phyloP scores from a whole-genome alignment of 2,329 filamentous ascomycete species.

The Ascochyta lentis region DNA sequence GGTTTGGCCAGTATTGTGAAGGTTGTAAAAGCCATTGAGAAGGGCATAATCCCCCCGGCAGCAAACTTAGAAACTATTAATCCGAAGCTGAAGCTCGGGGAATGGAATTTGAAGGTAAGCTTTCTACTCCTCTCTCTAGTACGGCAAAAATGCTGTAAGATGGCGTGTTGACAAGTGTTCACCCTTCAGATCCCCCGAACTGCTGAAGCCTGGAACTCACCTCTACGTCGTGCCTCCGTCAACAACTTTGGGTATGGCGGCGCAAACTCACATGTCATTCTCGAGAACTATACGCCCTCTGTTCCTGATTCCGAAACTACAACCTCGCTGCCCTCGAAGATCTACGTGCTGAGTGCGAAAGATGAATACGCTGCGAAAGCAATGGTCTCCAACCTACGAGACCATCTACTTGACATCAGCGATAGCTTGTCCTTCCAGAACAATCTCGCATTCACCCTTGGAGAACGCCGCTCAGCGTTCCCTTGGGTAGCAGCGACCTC shows the following conservation, averaged over 20 bases:
- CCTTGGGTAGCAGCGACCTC: neutral
- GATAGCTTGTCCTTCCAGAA: neutral
- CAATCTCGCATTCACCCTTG: slow-evolving; percentile 19
- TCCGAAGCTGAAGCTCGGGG: slow-evolving; percentile 14
- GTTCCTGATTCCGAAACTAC: neutral
- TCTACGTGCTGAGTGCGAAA: no score
- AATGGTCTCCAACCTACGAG: neutral
- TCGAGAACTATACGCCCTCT: slow-evolving; percentile 1
- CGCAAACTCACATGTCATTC: slow-evolving; percentile 18
- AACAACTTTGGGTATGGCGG: slow-evolving; percentile 26
- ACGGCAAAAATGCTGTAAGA: neutral
- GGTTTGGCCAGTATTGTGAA: slow-evolving; percentile 40
- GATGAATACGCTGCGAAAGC: neutral
- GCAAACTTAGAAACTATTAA: slow-evolving; percentile 24
- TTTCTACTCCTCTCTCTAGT: neutral
- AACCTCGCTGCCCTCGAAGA: no score
- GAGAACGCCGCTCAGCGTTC: slow-evolving; percentile 10
- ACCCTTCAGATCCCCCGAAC: neutral
- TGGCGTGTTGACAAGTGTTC: neutral
- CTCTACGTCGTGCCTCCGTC: slow-evolving; percentile 2
- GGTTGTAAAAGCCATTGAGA: slow-evolving; percentile 28
- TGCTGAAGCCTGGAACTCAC: neutral
- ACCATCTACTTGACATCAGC: neutral
- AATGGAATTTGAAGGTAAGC: slow-evolving; percentile 4
- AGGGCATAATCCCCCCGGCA: slow-evolving; percentile 31